Percentiles rank a stretch among this genome's conserved stretches.
Evolutionary conservation across 768 basidiomycete genomes (phyloP).

Genomic region (Tubosaeta brunneosetosa): DNA sequence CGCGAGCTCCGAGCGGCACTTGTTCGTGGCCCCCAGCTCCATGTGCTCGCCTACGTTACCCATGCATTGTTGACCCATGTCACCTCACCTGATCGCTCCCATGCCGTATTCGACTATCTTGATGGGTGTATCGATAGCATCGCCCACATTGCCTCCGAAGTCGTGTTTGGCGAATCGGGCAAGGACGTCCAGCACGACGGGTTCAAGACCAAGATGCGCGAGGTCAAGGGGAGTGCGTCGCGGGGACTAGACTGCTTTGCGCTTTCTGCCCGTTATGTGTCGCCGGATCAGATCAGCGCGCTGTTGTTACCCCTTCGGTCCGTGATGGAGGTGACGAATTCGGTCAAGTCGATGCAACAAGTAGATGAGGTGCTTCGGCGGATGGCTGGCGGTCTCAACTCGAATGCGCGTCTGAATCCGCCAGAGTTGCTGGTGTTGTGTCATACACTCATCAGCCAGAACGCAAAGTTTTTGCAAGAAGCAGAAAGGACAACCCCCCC

Average conservation of each 20-base stretch:
- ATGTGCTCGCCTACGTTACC: constrained; percentile 80
- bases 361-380: constrained; percentile 88
- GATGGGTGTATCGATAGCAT: constrained; percentile 78
- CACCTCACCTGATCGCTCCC: constrained; percentile 53
- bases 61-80: constrained; percentile 82
- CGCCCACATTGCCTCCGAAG: constrained; percentile 78
- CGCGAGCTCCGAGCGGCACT: constrained; percentile 83
- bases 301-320: constrained; percentile 75
- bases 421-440: constrained; percentile 75
- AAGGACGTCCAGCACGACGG: constrained; percentile 84
- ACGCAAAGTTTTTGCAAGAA: constrained; percentile 79
- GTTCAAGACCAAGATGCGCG: constrained; percentile 92
- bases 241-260: constrained; percentile 84
- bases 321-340: constrained; percentile 83
- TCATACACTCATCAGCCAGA: constrained; percentile 86
- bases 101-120: constrained; percentile 52
- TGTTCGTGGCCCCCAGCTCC: constrained; percentile 87
- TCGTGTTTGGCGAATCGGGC: constrained; percentile 91
- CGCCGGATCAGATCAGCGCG: constrained; percentile 69
- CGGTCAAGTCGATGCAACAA: constrained; percentile 70
- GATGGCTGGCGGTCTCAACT: constrained; percentile 78
- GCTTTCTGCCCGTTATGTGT: constrained; percentile 72
- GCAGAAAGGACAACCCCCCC: constrained; percentile 33
- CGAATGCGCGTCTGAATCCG: constrained; percentile 67
- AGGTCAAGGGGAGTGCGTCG: constrained; percentile 80